Base-by-base conservation (phyloP, 352 stramenopile species). In the Lagenidium sp. region DNA sequence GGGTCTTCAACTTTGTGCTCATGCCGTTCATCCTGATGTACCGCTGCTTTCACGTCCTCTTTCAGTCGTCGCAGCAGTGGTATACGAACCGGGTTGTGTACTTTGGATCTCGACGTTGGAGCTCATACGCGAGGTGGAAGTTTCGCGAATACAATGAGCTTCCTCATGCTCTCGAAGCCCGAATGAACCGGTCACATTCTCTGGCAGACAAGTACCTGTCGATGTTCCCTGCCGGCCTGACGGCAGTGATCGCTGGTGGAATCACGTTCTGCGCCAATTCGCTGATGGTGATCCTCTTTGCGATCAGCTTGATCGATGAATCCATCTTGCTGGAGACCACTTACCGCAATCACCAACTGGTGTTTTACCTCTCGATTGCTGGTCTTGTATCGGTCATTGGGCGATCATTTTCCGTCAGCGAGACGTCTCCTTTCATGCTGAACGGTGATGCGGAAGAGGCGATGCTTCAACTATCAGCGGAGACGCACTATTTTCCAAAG, bases 141-240 rank as follows among this genome's bases (percentile, higher is more conserved):
- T 98, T 98, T 57, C 78, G 96, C 36, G 96, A 99, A 69, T 98
- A 98, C 71, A 99, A 99, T 65, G 97, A 99, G 56, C 63, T 99
- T 1, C 89, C 92, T n/a, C 95, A 99, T 53, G 63, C 94, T 26
- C 94, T 98, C 49, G 93, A 98, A 48, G 71, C 80, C n/a, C 82
- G 96, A 20, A 83, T 98, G 45, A 78, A 72, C 28, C 79, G 89
- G 13, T 97, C 86, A 15, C 97, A 98, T 52, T 61, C 85, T 25
- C 69, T 95, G 2, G 93, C 94, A 2, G 82, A 97, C 28, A 67
- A 80, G 4, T 99, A 99, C 61, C 48, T 98, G 15, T 78, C 85
- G 28, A 83, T 98, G 56, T 99, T 99, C 64, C 83, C 82, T 2
- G 78, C 81, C 23, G 90, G 91, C 5, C 63, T 95, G 12, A 52